These are phyloP conservation scores for Aspergillus mulundensis DNA, from an alignment of 495 filamentous ascomycete genomes.

Conservation along the genomic window DNA sequence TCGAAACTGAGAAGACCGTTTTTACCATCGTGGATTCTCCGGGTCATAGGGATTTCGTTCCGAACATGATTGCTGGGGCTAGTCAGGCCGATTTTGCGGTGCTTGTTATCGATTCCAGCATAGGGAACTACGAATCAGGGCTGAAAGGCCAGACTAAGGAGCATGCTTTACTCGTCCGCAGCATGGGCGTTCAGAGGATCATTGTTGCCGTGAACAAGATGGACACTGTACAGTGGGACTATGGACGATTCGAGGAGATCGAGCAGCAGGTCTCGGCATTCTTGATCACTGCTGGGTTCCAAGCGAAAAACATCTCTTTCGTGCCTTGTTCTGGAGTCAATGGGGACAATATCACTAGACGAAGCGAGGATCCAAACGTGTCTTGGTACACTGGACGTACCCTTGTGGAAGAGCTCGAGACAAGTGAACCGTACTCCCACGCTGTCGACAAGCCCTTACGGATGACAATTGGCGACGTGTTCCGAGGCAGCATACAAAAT, in stretches of 20 bases:
- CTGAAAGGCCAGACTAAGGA: slow-evolving; percentile 93
- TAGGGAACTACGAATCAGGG: slow-evolving; percentile 86
- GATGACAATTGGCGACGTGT: slow-evolving; percentile 78
- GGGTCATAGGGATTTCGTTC: slow-evolving; percentile 92
- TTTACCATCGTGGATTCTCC: slow-evolving; percentile 97
- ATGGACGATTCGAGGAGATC: slow-evolving; percentile 80
- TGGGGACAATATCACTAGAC: slow-evolving; percentile 77
- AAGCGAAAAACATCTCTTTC: slow-evolving; percentile 72
- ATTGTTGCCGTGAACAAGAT: slow-evolving; percentile 95
- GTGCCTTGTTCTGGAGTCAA: slow-evolving; percentile 84
- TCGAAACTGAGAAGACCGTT: slow-evolving; percentile 76
- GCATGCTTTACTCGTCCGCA: slow-evolving; percentile 82
- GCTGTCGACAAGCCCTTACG: slow-evolving; percentile 76
- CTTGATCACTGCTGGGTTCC: slow-evolving; percentile 75
- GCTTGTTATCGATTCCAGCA: slow-evolving; percentile 84
- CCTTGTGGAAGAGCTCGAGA: slow-evolving; percentile 78
- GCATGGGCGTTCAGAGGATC: slow-evolving; percentile 83
- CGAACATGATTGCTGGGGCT: slow-evolving; percentile 97
- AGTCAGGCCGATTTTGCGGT: slow-evolving; percentile 96
- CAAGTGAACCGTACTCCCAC: slow-evolving; percentile 64
- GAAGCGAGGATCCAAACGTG: slow-evolving; percentile 50
- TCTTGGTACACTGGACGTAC: slow-evolving; percentile 79
- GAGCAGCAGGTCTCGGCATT: slow-evolving; percentile 78
- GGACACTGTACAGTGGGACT: slow-evolving; percentile 75
- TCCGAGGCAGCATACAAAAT: slow-evolving; percentile 69